Conservation (phyloP, 164 flowering plant species). For the Malania oleifera region DNA sequence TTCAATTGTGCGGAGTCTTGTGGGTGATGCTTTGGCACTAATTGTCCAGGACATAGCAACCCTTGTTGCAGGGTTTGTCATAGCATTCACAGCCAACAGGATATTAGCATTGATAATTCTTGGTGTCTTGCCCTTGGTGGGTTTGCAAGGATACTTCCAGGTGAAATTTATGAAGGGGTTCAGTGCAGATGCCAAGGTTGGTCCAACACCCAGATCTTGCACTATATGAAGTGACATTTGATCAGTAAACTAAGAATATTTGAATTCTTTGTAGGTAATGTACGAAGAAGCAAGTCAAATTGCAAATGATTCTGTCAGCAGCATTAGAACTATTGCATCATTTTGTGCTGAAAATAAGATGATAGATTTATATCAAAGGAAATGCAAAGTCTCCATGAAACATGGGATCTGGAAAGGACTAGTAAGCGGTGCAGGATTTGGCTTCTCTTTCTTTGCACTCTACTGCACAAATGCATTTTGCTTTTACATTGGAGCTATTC, state of each 20-base stretch:
- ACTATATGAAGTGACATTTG: neutral
- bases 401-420: constrained; percentile 40
- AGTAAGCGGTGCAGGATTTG: constrained; percentile 42
- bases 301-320: constrained; percentile 57
- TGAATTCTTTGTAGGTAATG: constrained; percentile 25
- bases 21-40: constrained; percentile 49
- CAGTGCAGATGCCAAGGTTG: constrained; percentile 53
- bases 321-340: constrained; percentile 63
- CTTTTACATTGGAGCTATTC: constrained; percentile 48
- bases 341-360: constrained; percentile 54
- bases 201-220: neutral
- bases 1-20: constrained; percentile 31
- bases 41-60: constrained; percentile 46
- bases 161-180: constrained; percentile 34
- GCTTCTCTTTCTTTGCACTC: constrained; percentile 34
- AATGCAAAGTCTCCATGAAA: constrained; percentile 39
- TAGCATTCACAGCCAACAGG: constrained; percentile 61
- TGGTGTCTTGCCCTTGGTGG: constrained; percentile 34
- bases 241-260: neutral
- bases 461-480: constrained; percentile 35
- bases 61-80: constrained; percentile 32
- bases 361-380: constrained; percentile 40
- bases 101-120: constrained; percentile 33
- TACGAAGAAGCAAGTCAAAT: constrained; percentile 64
- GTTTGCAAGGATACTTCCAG: constrained; percentile 36